phyloP scores from a whole-genome alignment of 441 rosid species.

The Flueggea neowawraea region DNA sequence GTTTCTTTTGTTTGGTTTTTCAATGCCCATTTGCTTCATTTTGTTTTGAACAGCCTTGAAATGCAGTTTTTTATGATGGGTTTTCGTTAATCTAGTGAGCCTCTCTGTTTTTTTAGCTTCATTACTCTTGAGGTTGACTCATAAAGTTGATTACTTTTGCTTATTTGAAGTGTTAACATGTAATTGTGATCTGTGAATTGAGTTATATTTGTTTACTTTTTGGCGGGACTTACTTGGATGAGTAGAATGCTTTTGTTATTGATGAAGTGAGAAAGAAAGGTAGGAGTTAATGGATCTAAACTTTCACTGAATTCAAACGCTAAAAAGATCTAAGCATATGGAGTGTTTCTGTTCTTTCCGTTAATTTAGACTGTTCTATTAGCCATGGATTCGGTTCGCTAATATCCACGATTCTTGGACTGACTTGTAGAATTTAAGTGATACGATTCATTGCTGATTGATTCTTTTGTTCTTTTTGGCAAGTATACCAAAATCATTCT shows the following conservation, averaged over 20 bases:
- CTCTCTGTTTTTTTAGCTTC: slow-evolving; percentile 10
- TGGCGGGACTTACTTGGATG: slow-evolving; percentile 39
- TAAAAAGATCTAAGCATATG: slow-evolving; percentile 32
- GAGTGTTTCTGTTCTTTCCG: slow-evolving; percentile 34
- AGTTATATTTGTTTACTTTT: slow-evolving; percentile 20
- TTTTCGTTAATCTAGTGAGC: slow-evolving; percentile 37
- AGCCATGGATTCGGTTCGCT: slow-evolving; percentile 33
- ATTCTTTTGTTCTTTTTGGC: slow-evolving; percentile 34
- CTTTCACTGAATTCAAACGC: slow-evolving; percentile 26
- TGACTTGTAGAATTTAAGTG: slow-evolving; percentile 20
- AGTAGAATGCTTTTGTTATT: slow-evolving; percentile 18
- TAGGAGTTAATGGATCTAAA: slow-evolving; percentile 33
- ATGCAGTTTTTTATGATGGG: slow-evolving; percentile 34
- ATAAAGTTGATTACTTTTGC: not conserved
- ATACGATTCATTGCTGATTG: slow-evolving; percentile 28
- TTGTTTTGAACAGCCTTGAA: slow-evolving; percentile 19
- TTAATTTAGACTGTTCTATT: slow-evolving; percentile 20
- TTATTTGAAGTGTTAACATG: slow-evolving; percentile 21
- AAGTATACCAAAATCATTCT: slow-evolving; percentile 30
- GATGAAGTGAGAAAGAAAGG: slow-evolving; percentile 24
- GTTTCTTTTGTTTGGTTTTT: slow-evolving; percentile 10
- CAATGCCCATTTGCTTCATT: slow-evolving; percentile 37
- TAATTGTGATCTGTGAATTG: slow-evolving; percentile 26
- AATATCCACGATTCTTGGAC: slow-evolving; percentile 20
- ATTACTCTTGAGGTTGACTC: slow-evolving; percentile 16